phyloP scores from a whole-genome alignment of 768 basidiomycete species.

The Tephrocybe sp. region DNA sequence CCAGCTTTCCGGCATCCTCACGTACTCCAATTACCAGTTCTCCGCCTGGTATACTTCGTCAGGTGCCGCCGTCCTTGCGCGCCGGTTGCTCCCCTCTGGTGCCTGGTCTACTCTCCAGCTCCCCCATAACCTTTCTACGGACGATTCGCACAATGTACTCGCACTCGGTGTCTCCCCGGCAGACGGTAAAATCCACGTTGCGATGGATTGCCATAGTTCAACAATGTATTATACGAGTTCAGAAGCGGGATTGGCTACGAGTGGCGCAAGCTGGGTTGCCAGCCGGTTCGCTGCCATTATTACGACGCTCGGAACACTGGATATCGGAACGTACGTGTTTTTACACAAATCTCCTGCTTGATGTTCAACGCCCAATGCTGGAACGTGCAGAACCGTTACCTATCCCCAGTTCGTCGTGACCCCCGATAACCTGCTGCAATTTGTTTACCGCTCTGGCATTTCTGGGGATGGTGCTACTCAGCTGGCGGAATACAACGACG shows the following conservation, averaged over 20 bases:
- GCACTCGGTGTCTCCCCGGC: slow-evolving; percentile 43
- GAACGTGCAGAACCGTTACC: slow-evolving; percentile 34
- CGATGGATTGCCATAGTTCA: slow-evolving; percentile 47
- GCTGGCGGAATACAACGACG: slow-evolving; percentile 42
- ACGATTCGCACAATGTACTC: slow-evolving; percentile 47
- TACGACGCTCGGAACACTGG: slow-evolving; percentile 39
- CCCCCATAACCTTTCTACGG: slow-evolving; percentile 39
- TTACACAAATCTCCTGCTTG: neutral
- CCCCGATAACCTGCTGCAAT: slow-evolving; percentile 45
- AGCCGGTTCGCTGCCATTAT: slow-evolving; percentile 42
- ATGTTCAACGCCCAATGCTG: neutral
- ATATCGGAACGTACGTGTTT: slow-evolving; percentile 38
- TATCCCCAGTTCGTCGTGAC: slow-evolving; percentile 51
- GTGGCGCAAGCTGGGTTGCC: slow-evolving; percentile 41
- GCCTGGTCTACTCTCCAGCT: slow-evolving; percentile 42
- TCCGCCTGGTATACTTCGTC: slow-evolving; percentile 48
- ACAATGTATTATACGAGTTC: slow-evolving; percentile 43
- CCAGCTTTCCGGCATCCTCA: slow-evolving; percentile 41
- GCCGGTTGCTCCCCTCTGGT: slow-evolving; percentile 39
- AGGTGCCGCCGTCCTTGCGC: slow-evolving; percentile 36
- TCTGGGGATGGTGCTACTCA: slow-evolving; percentile 49
- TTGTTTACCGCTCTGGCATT: slow-evolving; percentile 47
- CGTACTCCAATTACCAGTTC: slow-evolving; percentile 40
- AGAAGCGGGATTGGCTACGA: slow-evolving; percentile 38
- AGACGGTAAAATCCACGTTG: slow-evolving; percentile 47